These are phyloP conservation scores for Haplosporangium gracile DNA, from an alignment of 192 early-diverging fungal species.

Conservation along the genomic window DNA sequence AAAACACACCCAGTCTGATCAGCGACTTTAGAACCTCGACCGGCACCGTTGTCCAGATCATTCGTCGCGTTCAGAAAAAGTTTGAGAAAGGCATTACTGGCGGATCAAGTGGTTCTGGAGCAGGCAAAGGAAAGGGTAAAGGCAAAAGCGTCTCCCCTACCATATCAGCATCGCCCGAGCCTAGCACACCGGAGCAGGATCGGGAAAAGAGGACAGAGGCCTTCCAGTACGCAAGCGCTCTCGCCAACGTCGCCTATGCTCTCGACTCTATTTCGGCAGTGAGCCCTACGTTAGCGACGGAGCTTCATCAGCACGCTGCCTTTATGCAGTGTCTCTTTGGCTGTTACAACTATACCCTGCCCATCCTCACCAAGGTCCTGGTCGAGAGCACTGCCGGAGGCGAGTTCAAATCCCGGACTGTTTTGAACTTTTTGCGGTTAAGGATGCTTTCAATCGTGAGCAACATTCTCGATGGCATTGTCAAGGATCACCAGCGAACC, in stretches of 20 bases:
- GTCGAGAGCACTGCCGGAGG: constrained; percentile 14
- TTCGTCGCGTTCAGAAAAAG: constrained; percentile 59
- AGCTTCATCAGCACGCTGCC: constrained; percentile 36
- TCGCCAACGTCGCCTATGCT: constrained; percentile 47
- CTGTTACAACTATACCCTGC: constrained; percentile 54
- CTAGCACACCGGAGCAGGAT: constrained; percentile 1
- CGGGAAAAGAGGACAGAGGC: constrained; percentile 25
- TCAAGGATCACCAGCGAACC: constrained; percentile 44
- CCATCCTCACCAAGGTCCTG: constrained; percentile 21
- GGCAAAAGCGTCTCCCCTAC: constrained; percentile 42
- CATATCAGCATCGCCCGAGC: constrained; percentile 15
- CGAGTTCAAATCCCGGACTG: constrained; percentile 19
- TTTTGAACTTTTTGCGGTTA: constrained; percentile 60
- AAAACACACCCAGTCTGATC: constrained; percentile 60
- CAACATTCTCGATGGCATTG: constrained; percentile 62
- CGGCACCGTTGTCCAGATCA: constrained; percentile 61
- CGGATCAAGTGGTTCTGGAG: constrained; percentile 43
- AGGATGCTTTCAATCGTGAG: constrained; percentile 65
- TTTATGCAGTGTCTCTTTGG: constrained; percentile 42
- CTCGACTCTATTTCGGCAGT: constrained; percentile 55
- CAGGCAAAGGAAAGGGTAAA: constrained; percentile 61
- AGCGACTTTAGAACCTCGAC: constrained; percentile 61
- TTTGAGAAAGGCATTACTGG: constrained; percentile 46
- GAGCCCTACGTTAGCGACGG: constrained; percentile 32
- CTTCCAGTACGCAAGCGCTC: constrained; percentile 37